Percentiles rank a stretch among this genome's conserved stretches.
These are phyloP conservation scores for Calcarisporium arbuscula DNA, from an alignment of 2,329 filamentous ascomycete genomes.

Conservation along the genomic window DNA sequence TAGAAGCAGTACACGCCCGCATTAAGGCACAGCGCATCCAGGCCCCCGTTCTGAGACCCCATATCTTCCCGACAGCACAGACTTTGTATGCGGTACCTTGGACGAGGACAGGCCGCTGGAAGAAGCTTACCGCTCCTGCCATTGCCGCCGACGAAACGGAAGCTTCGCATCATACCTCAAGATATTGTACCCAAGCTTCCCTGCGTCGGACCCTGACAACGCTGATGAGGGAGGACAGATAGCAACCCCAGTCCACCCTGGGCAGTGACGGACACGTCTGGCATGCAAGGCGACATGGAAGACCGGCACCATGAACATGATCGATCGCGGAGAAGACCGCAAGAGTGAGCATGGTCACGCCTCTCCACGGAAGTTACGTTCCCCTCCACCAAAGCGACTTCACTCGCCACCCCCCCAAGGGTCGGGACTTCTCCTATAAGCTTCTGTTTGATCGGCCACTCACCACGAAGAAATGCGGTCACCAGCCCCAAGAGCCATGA, in stretches of 20 bases:
- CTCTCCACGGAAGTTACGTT: slow-evolving; percentile 38
- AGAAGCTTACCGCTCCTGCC: slow-evolving; percentile 80
- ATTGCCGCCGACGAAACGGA: slow-evolving; percentile 72
- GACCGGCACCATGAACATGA: slow-evolving; percentile 55
- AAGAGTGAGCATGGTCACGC: slow-evolving; percentile 44
- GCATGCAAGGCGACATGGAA: slow-evolving; percentile 67
- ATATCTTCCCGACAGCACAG: slow-evolving; percentile 91
- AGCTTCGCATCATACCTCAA: slow-evolving; percentile 85
- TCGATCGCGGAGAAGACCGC: slow-evolving; percentile 38
- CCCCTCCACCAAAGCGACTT: slow-evolving; percentile 31
- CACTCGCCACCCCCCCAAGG: slow-evolving; percentile 32
- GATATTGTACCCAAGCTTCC: slow-evolving; percentile 96
- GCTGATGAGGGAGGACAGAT: slow-evolving; percentile 69
- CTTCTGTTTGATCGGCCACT: slow-evolving; percentile 59
- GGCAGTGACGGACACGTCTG: slow-evolving; percentile 64
- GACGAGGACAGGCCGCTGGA: slow-evolving; percentile 95
- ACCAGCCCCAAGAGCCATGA: slow-evolving; percentile 51
- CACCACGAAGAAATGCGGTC: slow-evolving; percentile 66
- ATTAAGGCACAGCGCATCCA: slow-evolving; percentile 21
- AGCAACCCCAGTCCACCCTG: slow-evolving; percentile 48
- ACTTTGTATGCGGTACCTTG: slow-evolving; percentile 97
- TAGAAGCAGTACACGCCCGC: slow-evolving; percentile 22
- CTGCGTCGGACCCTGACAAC: slow-evolving; percentile 85
- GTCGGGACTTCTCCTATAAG: slow-evolving; percentile 41
- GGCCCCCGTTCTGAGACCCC: slow-evolving; percentile 50